Base-by-base conservation (phyloP, 768 basidiomycete genomes). In the Boletus insuetus region DNA sequence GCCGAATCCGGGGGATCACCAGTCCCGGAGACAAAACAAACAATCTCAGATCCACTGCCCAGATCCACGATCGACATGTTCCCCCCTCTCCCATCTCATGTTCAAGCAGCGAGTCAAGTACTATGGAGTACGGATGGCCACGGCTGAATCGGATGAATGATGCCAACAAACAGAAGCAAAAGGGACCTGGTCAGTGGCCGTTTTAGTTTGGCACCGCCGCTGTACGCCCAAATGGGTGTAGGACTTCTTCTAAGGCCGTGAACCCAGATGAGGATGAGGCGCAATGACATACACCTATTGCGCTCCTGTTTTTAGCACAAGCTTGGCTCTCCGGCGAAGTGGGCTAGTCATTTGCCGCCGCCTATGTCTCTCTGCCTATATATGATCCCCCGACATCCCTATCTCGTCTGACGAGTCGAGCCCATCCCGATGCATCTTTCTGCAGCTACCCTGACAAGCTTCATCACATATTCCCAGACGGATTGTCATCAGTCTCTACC, bases 21-120 rank as follows among this genome's bases (percentile, higher is more conserved):
- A 69, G 64, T 63, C 58, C 69, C 69, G 69, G 69, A 65, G 46
- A 61, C 66, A 70, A 60, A 63, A 44, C 20, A 61, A 67, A 62
- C 57, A 62, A 70, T 70, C 69, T 70, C 7, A 70, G 68, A 71
- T 71, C 50, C 38, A n/a, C 3, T n/a, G n/a, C n/a, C 14, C 13
- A 54, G 56, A 66, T 66, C 54, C n/a, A 11, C 34, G 57, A 67
- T 65, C 64, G 24, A 40, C 42, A 22, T 17, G 40, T 41, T 20
- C 40, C 9, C 34, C 47, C 45, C 22, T 37, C 19, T 0, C 47
- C 50, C 55, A 22, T 46, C 31, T 43, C 52, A 44, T 54, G 57
- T 24, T 42, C 31, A 34, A 17, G 16, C 26, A 24, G 8, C 17
- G 8, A 17, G 8, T n/a, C 14, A n/a, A n/a, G n/a, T n/a, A n/a